A percentile compares a stretch with the other conserved stretches of the same genome.
phyloP scores from a whole-genome alignment of 768 basidiomycete genomes.

The Infundibulicybe gibba region DNA sequence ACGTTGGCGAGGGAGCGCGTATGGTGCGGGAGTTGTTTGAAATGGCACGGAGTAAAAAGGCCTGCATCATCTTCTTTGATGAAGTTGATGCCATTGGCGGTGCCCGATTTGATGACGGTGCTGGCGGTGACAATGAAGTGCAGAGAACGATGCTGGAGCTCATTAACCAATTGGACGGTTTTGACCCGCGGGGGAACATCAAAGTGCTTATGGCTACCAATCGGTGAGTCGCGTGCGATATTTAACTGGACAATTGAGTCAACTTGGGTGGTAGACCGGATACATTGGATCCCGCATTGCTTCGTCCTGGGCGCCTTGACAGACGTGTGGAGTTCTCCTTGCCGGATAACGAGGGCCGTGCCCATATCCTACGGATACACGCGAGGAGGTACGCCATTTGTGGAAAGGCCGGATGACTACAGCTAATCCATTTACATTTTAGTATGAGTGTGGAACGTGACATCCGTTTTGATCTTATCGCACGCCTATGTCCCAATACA shows the following conservation, averaged over 20 bases:
- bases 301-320: constrained; percentile 95
- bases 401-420: no score
- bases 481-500: constrained; percentile 94
- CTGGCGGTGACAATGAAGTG: constrained; percentile 98
- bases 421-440: constrained; percentile 3
- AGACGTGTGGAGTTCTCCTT: constrained; percentile 95
- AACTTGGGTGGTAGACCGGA: constrained; percentile 64
- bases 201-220: constrained; percentile 99
- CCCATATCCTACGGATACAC: constrained; percentile 95
- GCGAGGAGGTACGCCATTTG: constrained; percentile 67
- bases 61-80: constrained; percentile 99
- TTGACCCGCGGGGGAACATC: constrained; percentile 98
- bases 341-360: constrained; percentile 93
- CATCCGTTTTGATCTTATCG: constrained; percentile 97
- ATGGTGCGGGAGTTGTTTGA: constrained; percentile 99
- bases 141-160: constrained; percentile 99
- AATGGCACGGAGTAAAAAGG: constrained; percentile 98
- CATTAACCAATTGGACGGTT: constrained; percentile 98
- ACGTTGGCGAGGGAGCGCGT: constrained; percentile 97
- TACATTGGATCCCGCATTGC: constrained; percentile 93
- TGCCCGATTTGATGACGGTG: constrained; percentile 96
- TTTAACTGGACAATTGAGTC: not conserved
- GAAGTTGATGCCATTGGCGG: constrained; percentile 99
- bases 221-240: constrained; percentile 46
- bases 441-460: constrained; percentile 98